Conservation (phyloP, 2,329 filamentous ascomycete genomes). For the Arthroderma sp. region DNA sequence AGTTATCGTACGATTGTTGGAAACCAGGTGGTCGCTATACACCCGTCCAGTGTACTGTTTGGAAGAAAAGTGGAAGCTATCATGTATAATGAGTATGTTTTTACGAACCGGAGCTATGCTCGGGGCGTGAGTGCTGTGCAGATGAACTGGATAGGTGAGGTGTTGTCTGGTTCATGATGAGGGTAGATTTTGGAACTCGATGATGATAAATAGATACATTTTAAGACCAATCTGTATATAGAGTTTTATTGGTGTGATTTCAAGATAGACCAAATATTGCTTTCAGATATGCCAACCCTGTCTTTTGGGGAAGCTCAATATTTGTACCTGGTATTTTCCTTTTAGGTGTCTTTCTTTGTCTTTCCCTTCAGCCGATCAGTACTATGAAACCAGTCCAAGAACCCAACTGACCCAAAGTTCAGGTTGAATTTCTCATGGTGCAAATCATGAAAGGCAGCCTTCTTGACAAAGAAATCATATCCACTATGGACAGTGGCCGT, state of each 20-base stretch:
- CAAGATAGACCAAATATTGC: too few species aligned
- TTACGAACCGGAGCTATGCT: conserved; percentile 51
- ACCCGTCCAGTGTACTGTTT: conserved; percentile 48
- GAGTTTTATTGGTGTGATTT: too few species aligned
- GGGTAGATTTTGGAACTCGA: not conserved
- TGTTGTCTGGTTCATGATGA: conserved; percentile 12
- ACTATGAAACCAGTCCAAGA: conserved; percentile 44
- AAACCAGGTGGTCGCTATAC: conserved; percentile 50
- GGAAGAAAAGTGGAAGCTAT: conserved; percentile 49
- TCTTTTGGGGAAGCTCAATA: too few species aligned
- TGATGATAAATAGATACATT: too few species aligned
- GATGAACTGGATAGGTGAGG: conserved; percentile 48
- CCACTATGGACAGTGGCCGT: conserved; percentile 45
- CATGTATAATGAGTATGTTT: conserved; percentile 53
- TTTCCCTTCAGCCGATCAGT: conserved; percentile 19
- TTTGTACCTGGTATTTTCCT: too few species aligned
- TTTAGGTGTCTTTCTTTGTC: not conserved
- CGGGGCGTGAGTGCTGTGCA: conserved; percentile 49
- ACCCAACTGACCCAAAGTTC: conserved; percentile 40
- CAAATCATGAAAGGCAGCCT: conserved; percentile 41
- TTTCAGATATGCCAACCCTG: too few species aligned
- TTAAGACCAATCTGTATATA: too few species aligned
- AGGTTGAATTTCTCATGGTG: conserved; percentile 46
- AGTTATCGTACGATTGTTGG: conserved; percentile 49
- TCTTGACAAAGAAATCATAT: conserved; percentile 41